These are phyloP conservation scores for Pseudomonodictys pantanalensis DNA, from an alignment of 495 filamentous ascomycete species.

Conservation along the genomic window DNA sequence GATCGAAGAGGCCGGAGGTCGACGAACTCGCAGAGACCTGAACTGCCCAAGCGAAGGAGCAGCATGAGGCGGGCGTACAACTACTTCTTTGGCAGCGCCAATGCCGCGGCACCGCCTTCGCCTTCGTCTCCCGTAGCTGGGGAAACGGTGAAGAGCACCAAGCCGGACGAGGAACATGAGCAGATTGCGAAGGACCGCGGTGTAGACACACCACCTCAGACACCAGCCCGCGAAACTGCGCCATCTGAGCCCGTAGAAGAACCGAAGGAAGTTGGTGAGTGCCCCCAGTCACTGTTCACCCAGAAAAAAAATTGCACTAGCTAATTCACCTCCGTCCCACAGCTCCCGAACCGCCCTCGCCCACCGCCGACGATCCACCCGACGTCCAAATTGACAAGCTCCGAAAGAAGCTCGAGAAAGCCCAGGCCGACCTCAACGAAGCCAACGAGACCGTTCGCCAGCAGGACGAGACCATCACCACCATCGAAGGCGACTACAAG, in stretches of 20 bases:
- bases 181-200: background rate
- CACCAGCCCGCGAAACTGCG: conserved; percentile 13
- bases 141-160: background rate
- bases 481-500: conserved; percentile 15
- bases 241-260: background rate
- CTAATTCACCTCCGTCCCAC: background rate
- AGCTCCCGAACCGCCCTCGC: conserved; percentile 15
- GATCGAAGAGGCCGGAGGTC: conserved; percentile 27
- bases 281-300: background rate
- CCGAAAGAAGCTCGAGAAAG: conserved; percentile 49
- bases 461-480: conserved; percentile 23
- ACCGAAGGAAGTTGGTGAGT: background rate
- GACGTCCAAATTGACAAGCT: conserved; percentile 48
- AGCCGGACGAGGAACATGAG: background rate
- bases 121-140: conserved; percentile 1
- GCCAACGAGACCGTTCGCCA: conserved; percentile 49
- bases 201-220: conserved; percentile 23
- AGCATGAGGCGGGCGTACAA: conserved; percentile 36
- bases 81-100: conserved; percentile 30
- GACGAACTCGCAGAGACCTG: conserved; percentile 23
- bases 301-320: background rate
- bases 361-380: conserved; percentile 15
- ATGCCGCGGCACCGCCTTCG: conserved; percentile 5
- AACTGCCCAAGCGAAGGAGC: conserved; percentile 28
- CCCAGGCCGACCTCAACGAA: conserved; percentile 55